Evolutionary conservation across 106 monocot genomes (phyloP).

Genomic region (Triglochin maritima): DNA sequence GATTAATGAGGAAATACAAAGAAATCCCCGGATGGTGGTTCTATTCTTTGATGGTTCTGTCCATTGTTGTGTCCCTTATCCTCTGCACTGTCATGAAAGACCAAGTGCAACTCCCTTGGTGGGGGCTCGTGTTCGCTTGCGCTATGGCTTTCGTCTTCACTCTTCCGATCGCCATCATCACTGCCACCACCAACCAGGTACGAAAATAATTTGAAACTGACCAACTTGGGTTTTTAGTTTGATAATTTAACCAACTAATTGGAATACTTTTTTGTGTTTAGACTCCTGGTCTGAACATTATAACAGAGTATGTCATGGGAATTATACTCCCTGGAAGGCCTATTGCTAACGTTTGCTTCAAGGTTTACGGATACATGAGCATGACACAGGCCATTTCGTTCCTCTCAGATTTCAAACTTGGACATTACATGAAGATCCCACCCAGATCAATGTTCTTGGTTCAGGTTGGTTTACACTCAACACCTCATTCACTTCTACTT

Average conservation of each 20-base stretch:
- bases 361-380: constrained; percentile 96
- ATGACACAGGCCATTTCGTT: constrained; percentile 90
- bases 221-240: no score
- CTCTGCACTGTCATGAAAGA: constrained; percentile 63
- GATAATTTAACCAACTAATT: background rate
- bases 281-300: constrained; percentile 90
- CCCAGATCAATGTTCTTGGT: constrained; percentile 87
- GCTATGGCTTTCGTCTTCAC: constrained; percentile 82
- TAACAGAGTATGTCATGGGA: constrained; percentile 89
- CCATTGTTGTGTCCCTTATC: constrained; percentile 42
- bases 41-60: constrained; percentile 28
- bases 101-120: constrained; percentile 87
- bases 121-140: constrained; percentile 86
- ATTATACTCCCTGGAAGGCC: constrained; percentile 74
- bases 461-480: constrained; percentile 42
- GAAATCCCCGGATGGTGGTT: constrained; percentile 95
- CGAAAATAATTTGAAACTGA: background rate
- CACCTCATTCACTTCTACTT: background rate
- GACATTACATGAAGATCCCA: constrained; percentile 97
- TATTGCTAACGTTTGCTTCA: constrained; percentile 89
- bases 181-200: constrained; percentile 96
- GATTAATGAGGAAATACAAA: constrained; percentile 69
- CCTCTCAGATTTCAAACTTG: constrained; percentile 83
- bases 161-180: constrained; percentile 90
- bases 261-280: constrained; percentile 1